A percentile compares a stretch with the other conserved stretches of the same genome.
Evolutionary conservation across 2,329 filamentous ascomycete genomes (phyloP).

Genomic region (Alternaria novae-zelandiae): DNA sequence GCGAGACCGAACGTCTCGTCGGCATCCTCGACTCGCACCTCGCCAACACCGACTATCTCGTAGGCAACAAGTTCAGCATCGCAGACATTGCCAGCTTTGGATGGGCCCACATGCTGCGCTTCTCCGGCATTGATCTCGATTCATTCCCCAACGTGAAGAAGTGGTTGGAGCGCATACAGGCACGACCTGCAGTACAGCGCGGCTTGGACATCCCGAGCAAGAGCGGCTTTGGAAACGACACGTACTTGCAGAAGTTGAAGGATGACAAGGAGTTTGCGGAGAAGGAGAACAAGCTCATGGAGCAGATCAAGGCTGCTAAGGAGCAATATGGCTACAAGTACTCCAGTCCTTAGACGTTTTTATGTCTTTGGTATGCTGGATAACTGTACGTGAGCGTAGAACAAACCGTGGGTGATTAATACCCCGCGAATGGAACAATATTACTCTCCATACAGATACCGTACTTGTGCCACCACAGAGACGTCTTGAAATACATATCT

Average conservation of each 20-base stretch:
- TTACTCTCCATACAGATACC: background rate
- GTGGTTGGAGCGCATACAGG: conserved; percentile 53
- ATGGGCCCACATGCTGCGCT: conserved; percentile 52
- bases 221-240: conserved; percentile 51
- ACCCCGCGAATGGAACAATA: background rate
- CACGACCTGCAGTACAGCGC: conserved; percentile 52
- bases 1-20: conserved; percentile 56
- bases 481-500: background rate
- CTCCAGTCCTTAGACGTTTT: conserved; percentile 38
- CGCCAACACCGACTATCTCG: conserved; percentile 51
- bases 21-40: conserved; percentile 55
- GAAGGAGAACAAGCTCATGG: conserved; percentile 50
- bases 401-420: background rate
- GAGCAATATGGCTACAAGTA: conserved; percentile 57
- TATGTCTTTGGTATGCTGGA: background rate
- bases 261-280: conserved; percentile 58
- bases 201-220: conserved; percentile 48
- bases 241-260: conserved; percentile 51
- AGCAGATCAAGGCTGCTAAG: conserved; percentile 51
- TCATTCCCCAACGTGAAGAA: conserved; percentile 53
- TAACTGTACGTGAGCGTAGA: background rate
- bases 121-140: conserved; percentile 51
- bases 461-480: background rate
- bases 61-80: conserved; percentile 55
- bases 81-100: conserved; percentile 56